Conservation (phyloP, 345 rosid genomes). For the Nasturtium officinale region DNA sequence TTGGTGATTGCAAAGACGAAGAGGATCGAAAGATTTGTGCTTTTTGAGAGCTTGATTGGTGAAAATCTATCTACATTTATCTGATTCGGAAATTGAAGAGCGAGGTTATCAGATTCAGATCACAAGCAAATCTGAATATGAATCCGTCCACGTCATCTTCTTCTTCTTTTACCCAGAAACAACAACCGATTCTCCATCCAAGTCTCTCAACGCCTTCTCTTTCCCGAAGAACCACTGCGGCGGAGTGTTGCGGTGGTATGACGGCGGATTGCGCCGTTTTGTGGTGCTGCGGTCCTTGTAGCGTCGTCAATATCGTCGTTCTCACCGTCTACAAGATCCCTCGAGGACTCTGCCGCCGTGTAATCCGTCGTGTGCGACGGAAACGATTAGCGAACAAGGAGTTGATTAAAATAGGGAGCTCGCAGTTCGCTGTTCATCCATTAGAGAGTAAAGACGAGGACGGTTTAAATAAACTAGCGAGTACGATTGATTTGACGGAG, state of each 20-base stretch:
- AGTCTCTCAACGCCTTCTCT: conserved; percentile 13
- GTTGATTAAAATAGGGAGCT: conserved; percentile 36
- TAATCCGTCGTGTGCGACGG: conserved; percentile 38
- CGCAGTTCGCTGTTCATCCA: conserved; percentile 38
- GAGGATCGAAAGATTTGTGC: neutral
- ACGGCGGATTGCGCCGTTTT: conserved; percentile 68
- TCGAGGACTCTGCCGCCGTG: conserved; percentile 53
- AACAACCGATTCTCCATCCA: conserved; percentile 15
- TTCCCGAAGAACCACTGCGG: conserved; percentile 32
- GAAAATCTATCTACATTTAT: neutral
- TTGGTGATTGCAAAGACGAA: neutral
- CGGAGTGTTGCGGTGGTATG: conserved; percentile 53
- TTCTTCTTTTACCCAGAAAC: neutral
- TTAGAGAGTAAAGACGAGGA: conserved; percentile 21
- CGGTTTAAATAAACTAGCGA: neutral
- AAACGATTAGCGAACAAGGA: conserved; percentile 29
- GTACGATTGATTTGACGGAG: conserved; percentile 34
- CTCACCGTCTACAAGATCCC: conserved; percentile 60
- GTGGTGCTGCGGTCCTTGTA: conserved; percentile 67
- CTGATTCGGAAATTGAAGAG: neutral
- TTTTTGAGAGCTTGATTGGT: neutral
- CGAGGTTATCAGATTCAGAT: conserved; percentile 2
- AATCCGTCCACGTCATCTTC: conserved; percentile 16
- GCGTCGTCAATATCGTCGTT: conserved; percentile 51
- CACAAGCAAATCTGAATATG: neutral